Percentiles rank a stretch among this genome's conserved stretches.
Conservation (phyloP, 73 alveolate genomes). For the Paramecium primaurelia region DNA sequence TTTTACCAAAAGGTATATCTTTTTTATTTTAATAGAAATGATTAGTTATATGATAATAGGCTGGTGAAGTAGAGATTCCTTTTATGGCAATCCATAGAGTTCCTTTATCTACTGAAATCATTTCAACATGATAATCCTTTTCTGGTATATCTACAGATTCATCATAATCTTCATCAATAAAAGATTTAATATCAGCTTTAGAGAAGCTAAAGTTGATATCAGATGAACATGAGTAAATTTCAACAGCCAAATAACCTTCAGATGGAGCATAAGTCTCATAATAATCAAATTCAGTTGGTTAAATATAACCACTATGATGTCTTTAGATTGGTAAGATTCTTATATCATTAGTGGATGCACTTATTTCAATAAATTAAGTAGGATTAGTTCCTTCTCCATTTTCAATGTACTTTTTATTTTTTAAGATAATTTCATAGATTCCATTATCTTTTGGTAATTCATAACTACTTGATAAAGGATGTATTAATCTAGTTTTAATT, state of each 20-base stretch:
- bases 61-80: neutral
- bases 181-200: neutral
- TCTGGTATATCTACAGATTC: neutral
- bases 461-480: neutral
- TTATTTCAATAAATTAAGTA: neutral
- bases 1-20: slow-evolving; percentile 26
- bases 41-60: neutral
- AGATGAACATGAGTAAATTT: neutral
- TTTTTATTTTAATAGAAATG: neutral
- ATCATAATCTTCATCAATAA: slow-evolving; percentile 18
- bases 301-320: neutral
- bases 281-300: neutral
- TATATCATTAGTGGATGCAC: neutral
- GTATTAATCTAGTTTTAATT: neutral
- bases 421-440: neutral
- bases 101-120: neutral
- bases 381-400: neutral
- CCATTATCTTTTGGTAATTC: slow-evolving; percentile 29
- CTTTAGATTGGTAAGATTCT: neutral
- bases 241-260: neutral
- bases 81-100: neutral
- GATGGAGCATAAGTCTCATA: neutral
- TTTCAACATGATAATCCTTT: neutral
- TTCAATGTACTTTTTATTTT: neutral
- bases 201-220: neutral